Evolutionary conservation across 345 rosid genomes (phyloP).

Genomic region (Eucalyptus tenuipes): DNA sequence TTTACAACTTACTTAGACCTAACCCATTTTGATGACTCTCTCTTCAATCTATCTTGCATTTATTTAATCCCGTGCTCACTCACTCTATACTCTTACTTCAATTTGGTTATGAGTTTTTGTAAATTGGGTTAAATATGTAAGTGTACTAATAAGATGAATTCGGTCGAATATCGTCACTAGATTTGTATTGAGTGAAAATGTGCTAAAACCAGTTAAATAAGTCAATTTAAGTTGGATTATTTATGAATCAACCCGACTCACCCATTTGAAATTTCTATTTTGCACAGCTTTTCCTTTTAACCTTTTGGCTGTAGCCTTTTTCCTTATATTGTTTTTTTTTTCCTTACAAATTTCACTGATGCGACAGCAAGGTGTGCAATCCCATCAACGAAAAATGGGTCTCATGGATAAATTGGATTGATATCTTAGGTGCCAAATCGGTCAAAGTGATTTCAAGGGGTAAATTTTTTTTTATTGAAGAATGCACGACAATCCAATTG

Average conservation of each 20-base stretch:
- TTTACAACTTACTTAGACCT: too few relatives aligned
- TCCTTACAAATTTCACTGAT: neutral
- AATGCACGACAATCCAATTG: neutral
- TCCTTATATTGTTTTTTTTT: neutral
- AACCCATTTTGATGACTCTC: too few relatives aligned
- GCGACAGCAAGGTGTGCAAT: neutral
- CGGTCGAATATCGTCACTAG: fast-evolving
- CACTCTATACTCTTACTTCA: neutral
- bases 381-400: neutral
- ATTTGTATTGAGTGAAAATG: too few relatives aligned
- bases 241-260: neutral
- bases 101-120: too few relatives aligned
- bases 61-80: fast-evolving
- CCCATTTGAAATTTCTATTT: too few relatives aligned
- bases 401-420: neutral
- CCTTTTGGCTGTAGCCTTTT: neutral
- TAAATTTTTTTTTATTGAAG: neutral
- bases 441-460: neutral
- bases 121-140: too few relatives aligned
- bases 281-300: neutral
- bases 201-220: too few relatives aligned
- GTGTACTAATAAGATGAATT: too few relatives aligned
- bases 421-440: neutral
- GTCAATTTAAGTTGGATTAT: too few relatives aligned
- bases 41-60: neutral